phyloP scores from a whole-genome alignment of 805 yeast species.

The Saccharomycopsis malanga region DNA sequence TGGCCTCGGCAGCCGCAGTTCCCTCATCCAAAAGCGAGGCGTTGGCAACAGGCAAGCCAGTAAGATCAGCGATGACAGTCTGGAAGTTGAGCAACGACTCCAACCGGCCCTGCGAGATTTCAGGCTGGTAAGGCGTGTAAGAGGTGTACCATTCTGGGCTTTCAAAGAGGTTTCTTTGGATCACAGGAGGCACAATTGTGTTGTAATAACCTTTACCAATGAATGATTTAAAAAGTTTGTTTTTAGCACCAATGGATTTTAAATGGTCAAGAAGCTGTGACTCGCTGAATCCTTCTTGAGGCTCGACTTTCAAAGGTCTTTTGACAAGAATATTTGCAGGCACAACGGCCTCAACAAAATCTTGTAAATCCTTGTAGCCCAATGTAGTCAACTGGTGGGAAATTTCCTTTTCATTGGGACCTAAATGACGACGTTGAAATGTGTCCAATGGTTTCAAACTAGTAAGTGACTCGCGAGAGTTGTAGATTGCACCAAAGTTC shows the following conservation, averaged over 20 bases:
- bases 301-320: conserved; percentile 60
- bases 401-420: conserved; percentile 64
- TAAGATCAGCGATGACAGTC: conserved; percentile 82
- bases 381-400: conserved; percentile 56
- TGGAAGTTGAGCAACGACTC: conserved; percentile 88
- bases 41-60: conserved; percentile 92
- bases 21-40: conserved; percentile 95
- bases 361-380: conserved; percentile 60
- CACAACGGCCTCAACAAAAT: conserved; percentile 64
- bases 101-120: conserved; percentile 92
- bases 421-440: conserved; percentile 86
- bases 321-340: conserved; percentile 70
- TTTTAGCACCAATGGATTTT: conserved; percentile 62
- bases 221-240: conserved; percentile 58
- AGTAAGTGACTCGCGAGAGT: conserved; percentile 30
- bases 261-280: conserved; percentile 68
- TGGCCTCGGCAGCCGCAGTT: conserved; percentile 96
- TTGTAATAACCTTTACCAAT: conserved; percentile 96
- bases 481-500: conserved; percentile 41
- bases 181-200: conserved; percentile 82
- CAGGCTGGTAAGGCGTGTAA: conserved; percentile 98
- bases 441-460: conserved; percentile 43
- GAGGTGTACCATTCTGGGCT: conserved; percentile 98
- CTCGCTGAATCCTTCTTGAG: conserved; percentile 72
- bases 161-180: conserved; percentile 86